Evolutionary conservation across 768 basidiomycete species (phyloP), one percentile per base, ranked within the genome.

Genomic region (Lentinula lateritia): DNA sequence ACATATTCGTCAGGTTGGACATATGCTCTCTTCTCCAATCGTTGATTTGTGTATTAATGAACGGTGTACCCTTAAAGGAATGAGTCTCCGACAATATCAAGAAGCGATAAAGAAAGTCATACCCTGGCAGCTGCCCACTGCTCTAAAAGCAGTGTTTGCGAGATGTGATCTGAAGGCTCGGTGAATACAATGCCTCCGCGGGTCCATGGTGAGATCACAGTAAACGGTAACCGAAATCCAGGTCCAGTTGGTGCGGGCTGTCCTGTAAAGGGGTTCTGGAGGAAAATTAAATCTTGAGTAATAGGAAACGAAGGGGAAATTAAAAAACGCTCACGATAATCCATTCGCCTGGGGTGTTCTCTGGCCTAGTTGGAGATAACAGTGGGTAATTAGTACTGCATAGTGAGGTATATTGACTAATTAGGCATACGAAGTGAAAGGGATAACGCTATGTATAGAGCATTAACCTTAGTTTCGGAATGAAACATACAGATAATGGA

Each of bases 21-120:
- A 61, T 61, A 18, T 61, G 60, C 39, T 61, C 60, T 48, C 60
- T 52, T n/a, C 60, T 32, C 60, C 60, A 61, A 41, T 61, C 53
- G 50, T 52, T 61, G 39, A 61, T 61, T 36, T 60, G 28, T 1
- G 58, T 38, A 23, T 50, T 60, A 12, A 15, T 60, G 48, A 60
- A 60, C 9, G 58, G 58, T 13, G 48, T 60, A 4, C 58, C 48
- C 58, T 50, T 9, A 16, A 60, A 8, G 20, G 15, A 32, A 4
- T 36, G n/a, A 23, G 28, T n/a, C 5, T 5, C 10, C 50, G 13
- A 10, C 16, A 3, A 20, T 7, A 35, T 7, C 45, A 34, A 32
- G 10, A 45, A 20, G 5, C 9, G 10, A 13, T 28, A 53, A 10
- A 41, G 8, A n/a, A 23, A 6, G 6, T 10, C 12, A 36, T 48